Evolutionary conservation across 768 basidiomycete genomes (phyloP).

Genomic region (Pseudohyphozyma bogoriensis): DNA sequence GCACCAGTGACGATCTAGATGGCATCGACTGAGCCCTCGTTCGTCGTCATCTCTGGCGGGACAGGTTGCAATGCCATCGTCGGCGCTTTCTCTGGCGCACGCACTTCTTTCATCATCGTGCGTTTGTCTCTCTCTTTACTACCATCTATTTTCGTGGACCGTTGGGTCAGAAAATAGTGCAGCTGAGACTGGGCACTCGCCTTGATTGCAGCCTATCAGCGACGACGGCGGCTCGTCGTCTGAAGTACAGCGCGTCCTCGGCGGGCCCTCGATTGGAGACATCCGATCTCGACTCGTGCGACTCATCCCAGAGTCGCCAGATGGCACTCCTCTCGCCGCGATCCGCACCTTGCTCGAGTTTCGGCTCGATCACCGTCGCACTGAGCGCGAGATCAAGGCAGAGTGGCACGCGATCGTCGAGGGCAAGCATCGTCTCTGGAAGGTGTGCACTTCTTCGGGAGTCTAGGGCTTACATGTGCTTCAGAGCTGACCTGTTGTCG

Average conservation of each 20-base stretch:
- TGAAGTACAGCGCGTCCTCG: slow-evolving; percentile 21
- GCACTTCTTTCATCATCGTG: slow-evolving; percentile 5
- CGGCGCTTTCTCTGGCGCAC: background rate
- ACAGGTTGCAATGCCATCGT: slow-evolving; percentile 21
- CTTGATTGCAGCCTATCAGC: slow-evolving; percentile 12
- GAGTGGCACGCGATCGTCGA: slow-evolving; percentile 68
- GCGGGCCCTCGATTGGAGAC: slow-evolving; percentile 20
- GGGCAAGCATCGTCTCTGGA: slow-evolving; percentile 69
- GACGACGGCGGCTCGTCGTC: slow-evolving; percentile 23
- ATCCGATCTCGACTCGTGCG: slow-evolving; percentile 25
- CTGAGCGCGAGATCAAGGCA: slow-evolving; percentile 67
- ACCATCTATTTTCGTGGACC: too few species aligned
- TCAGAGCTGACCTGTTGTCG: slow-evolving; percentile 45
- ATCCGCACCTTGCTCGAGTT: slow-evolving; percentile 69
- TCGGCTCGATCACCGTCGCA: slow-evolving; percentile 51
- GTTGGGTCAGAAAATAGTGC: too few species aligned
- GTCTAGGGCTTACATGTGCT: background rate
- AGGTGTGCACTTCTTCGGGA: slow-evolving; percentile 39
- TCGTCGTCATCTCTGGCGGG: slow-evolving; percentile 21
- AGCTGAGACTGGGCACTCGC: too few species aligned
- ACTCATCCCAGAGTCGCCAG: slow-evolving; percentile 8
- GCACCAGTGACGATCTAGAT: background rate
- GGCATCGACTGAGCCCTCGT: too few species aligned
- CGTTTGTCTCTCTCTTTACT: too few species aligned
- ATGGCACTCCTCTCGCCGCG: slow-evolving; percentile 44